Base-by-base conservation (phyloP, 2,329 filamentous ascomycete genomes). In the Daldinia eschscholtzii region DNA sequence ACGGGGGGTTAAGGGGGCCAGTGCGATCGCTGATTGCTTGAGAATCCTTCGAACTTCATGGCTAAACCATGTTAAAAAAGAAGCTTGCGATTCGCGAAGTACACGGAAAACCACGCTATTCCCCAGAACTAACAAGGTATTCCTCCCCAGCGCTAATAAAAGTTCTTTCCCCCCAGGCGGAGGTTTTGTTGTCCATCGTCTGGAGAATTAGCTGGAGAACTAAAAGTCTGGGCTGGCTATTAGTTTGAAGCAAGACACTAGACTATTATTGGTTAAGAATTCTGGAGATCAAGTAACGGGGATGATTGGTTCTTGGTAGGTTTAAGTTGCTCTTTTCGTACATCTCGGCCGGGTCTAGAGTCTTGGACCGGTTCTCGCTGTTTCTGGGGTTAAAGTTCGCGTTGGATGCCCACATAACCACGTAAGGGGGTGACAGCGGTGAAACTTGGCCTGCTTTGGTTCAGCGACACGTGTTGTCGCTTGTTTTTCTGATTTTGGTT, bases 391-490 rank as follows among this genome's bases (percentile, higher is more conserved):
- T 61, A 26, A 44, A 28, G 39, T 28, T 53, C 26, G 37, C 18
- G 42, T 26, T 44, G 26, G 23, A 39, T 52, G 64, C 61, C 59
- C 15, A 65, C 12, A 4, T 12, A 37, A 39, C 61, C 12, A 66
- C 57, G 46, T 59, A 55, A 26, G 58, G 52, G 61, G 61, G 62
- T 35, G 42, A 12, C 58, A 23, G 44, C 52, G 33, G 58, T 70
- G 55, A 46, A 61, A 65, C 68, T 62, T 55, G 64, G 57, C 64
- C 57, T 62, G 64, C 67, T 68, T 70, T 50, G n/a, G 44, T 18
- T 26, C 57, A 44, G 42, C 58, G 23, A 62, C 65, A 67, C 64
- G 64, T 70, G 61, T 65, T 39, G 57, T 63, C 46, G 53, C 55
- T 65, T 65, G 65, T 63, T 70, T 70, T 68, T 20, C 6, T 37